These are phyloP conservation scores for Annulohypoxylon bovei DNA, from an alignment of 495 filamentous ascomycete genomes.

Conservation along the genomic window DNA sequence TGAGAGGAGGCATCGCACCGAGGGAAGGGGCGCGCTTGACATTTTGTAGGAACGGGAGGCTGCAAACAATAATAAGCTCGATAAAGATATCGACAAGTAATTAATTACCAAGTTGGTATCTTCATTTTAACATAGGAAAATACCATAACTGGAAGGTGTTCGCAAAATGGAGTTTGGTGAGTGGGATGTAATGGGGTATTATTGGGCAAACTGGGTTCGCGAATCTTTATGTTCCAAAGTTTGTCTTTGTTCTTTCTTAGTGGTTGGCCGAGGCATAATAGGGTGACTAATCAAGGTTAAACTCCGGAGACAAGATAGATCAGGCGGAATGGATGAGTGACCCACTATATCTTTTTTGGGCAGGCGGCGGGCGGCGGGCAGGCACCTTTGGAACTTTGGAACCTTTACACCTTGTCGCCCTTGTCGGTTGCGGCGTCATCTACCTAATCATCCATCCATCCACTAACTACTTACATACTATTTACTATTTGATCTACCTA, in stretches of 20 bases:
- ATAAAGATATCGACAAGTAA: background rate
- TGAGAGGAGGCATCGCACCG: constrained; percentile 73
- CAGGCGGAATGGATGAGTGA: background rate
- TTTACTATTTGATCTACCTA: constrained; percentile 16
- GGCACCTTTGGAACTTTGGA: background rate
- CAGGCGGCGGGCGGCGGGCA: constrained; percentile 8
- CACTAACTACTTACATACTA: background rate
- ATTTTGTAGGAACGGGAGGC: constrained; percentile 46
- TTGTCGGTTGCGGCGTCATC: constrained; percentile 34
- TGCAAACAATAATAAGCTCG: background rate
- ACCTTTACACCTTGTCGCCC: constrained; percentile 1
- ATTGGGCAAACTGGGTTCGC: background rate
- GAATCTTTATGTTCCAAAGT: background rate
- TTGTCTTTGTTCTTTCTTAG: background rate
- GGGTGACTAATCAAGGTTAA: constrained; percentile 23
- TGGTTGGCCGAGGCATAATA: background rate
- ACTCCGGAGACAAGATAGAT: constrained; percentile 11
- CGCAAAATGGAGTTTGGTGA: background rate
- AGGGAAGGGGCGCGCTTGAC: constrained; percentile 69
- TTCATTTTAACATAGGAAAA: background rate
- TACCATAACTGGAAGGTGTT: background rate
- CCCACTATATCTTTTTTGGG: constrained; percentile 4
- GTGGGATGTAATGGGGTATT: background rate
- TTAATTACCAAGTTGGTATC: background rate
- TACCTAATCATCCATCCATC: constrained; percentile 14